Conservation (phyloP, 768 basidiomycete species). For the Gautieria morchelliformis region DNA sequence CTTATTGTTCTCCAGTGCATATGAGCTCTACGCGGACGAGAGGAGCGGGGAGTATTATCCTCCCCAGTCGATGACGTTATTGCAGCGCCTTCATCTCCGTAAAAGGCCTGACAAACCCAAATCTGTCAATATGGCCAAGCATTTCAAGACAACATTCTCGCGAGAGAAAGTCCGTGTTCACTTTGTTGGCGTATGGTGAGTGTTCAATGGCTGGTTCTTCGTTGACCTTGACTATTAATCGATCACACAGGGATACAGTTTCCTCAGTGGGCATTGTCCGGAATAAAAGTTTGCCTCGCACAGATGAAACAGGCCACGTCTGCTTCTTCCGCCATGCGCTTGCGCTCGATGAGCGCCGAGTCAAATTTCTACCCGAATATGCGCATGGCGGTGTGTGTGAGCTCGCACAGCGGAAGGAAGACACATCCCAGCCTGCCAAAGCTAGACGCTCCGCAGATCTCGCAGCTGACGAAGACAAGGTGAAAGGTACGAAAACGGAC, state of each 20-base stretch:
- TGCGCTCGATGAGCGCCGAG: constrained; percentile 37
- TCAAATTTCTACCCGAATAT: constrained; percentile 39
- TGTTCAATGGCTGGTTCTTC: not conserved
- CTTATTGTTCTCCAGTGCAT: constrained; percentile 22
- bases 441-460: constrained; percentile 1
- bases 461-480: not conserved
- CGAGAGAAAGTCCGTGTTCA: constrained; percentile 26
- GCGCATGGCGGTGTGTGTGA: constrained; percentile 12
- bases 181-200: constrained; percentile 34
- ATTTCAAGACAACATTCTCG: constrained; percentile 30
- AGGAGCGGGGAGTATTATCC: not conserved
- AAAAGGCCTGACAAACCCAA: not conserved
- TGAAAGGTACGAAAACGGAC: too few relatives aligned
- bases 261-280: constrained; percentile 33
- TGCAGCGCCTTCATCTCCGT: not conserved
- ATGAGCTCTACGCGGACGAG: constrained; percentile 26
- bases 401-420: not conserved
- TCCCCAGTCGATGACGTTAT: not conserved
- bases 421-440: not conserved
- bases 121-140: constrained; percentile 3
- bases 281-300: constrained; percentile 22
- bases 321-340: constrained; percentile 38
- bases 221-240: too few relatives aligned
- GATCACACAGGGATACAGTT: constrained; percentile 33
- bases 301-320: constrained; percentile 23